Conservation (phyloP, 2,329 filamentous ascomycete species). For the Fusarium euwallaceae region DNA sequence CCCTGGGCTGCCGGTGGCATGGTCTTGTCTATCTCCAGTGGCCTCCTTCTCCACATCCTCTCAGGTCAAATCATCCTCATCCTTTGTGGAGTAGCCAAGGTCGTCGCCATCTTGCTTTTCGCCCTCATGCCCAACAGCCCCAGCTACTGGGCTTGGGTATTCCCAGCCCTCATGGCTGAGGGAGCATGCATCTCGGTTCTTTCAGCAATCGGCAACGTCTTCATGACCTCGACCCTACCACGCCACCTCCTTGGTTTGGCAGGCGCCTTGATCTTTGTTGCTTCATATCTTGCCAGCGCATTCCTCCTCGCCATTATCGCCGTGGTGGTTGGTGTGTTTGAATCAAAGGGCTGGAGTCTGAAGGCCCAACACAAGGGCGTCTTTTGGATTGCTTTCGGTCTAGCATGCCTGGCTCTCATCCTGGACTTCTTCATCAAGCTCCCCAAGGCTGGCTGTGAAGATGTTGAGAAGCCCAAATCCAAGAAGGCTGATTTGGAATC, state of each 20-base stretch:
- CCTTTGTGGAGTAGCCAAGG: conserved; percentile 63
- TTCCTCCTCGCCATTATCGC: conserved; percentile 73
- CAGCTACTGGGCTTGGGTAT: conserved; percentile 73
- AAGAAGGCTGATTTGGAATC: conserved; percentile 16
- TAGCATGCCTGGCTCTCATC: conserved; percentile 61
- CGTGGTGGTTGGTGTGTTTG: conserved; percentile 58
- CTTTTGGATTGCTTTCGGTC: conserved; percentile 71
- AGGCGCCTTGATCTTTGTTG: conserved; percentile 71
- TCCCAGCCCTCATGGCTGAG: conserved; percentile 69
- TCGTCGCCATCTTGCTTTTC: conserved; percentile 66
- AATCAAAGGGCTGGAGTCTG: conserved; percentile 56
- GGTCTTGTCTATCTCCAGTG: conserved; percentile 65
- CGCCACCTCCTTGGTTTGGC: conserved; percentile 72
- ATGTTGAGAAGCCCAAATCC: conserved; percentile 31
- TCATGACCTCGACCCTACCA: conserved; percentile 73
- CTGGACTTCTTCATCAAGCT: conserved; percentile 51
- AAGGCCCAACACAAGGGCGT: conserved; percentile 69
- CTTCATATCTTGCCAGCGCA: conserved; percentile 72
- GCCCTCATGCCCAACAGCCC: conserved; percentile 66
- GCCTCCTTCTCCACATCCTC: conserved; percentile 67
- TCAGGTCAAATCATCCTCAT: conserved; percentile 66
- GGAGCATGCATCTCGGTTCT: conserved; percentile 76
- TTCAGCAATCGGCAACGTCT: conserved; percentile 75
- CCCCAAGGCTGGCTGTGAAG: conserved; percentile 41
- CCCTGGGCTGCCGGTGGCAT: conserved; percentile 71